A percentile compares a stretch with the other conserved stretches of the same genome.
Conservation (phyloP, 164 flowering plant species). For the Kalanchoe fedtschenkoi region DNA sequence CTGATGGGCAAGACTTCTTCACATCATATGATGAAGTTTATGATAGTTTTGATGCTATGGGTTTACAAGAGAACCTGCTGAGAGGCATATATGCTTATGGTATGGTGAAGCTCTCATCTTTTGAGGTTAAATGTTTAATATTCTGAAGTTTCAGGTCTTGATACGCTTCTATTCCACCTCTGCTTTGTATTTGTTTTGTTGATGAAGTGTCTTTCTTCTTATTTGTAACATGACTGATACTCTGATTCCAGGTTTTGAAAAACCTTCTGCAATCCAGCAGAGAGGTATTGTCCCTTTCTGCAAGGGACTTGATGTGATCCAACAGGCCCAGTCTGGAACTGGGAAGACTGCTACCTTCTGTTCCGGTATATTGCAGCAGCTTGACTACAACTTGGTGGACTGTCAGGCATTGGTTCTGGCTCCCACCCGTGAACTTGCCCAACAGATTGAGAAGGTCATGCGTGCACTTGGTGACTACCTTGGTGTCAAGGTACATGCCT, state of each 20-base stretch:
- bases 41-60: conserved; percentile 56
- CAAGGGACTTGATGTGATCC: conserved; percentile 67
- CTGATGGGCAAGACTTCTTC: conserved; percentile 47
- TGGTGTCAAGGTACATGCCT: conserved; percentile 63
- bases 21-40: conserved; percentile 49
- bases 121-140: background rate
- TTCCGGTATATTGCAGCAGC: conserved; percentile 51
- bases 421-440: conserved; percentile 67
- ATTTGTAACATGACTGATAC: background rate
- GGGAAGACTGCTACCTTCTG: conserved; percentile 72
- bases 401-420: conserved; percentile 66
- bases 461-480: conserved; percentile 64
- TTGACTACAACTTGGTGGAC: conserved; percentile 36
- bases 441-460: conserved; percentile 72
- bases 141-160: too few relatives aligned
- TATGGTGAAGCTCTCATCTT: conserved; percentile 8
- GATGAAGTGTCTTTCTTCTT: background rate
- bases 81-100: conserved; percentile 78
- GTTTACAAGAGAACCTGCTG: conserved; percentile 51
- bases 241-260: conserved; percentile 47
- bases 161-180: too few relatives aligned
- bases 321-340: conserved; percentile 69
- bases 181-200: background rate
- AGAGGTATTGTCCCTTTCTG: conserved; percentile 67
- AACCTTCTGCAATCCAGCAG: conserved; percentile 73